These are phyloP conservation scores for Apiospora aurea DNA, from an alignment of 2,329 filamentous ascomycete species.

Conservation along the genomic window DNA sequence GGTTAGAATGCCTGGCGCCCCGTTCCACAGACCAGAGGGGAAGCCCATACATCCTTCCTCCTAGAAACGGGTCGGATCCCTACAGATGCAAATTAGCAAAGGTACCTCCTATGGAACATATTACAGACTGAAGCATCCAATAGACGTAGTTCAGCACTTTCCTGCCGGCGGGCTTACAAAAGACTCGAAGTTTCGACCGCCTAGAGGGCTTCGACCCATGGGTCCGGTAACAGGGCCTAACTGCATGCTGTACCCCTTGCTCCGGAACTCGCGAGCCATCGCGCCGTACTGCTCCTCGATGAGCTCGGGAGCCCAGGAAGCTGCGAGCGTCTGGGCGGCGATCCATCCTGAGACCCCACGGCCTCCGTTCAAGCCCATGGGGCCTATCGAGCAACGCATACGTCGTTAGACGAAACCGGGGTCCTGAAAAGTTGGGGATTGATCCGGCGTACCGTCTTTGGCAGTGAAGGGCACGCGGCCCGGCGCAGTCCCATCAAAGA, in stretches of 20 bases:
- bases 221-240: neutral
- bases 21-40: no score
- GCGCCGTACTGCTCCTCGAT: neutral
- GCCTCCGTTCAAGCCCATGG: neutral
- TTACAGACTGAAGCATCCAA: neutral
- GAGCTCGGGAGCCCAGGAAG: neutral
- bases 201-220: neutral
- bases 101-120: fast-evolving
- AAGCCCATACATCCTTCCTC: neutral
- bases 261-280: conserved; percentile 1
- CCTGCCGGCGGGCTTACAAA: neutral
- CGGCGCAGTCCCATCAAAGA: neutral
- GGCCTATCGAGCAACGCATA: neutral
- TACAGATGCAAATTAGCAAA: neutral
- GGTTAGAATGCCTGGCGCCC: neutral
- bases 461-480: neutral
- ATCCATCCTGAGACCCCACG: neutral
- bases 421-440: neutral
- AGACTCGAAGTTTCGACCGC: neutral
- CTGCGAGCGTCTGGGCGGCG: neutral
- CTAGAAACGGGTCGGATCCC: neutral
- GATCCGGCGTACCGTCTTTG: neutral
- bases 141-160: neutral
- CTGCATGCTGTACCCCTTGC: neutral
- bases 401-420: neutral